These are phyloP conservation scores for Backusella parvicylindrica DNA, from an alignment of 192 early-diverging fungal species.

Conservation along the genomic window DNA sequence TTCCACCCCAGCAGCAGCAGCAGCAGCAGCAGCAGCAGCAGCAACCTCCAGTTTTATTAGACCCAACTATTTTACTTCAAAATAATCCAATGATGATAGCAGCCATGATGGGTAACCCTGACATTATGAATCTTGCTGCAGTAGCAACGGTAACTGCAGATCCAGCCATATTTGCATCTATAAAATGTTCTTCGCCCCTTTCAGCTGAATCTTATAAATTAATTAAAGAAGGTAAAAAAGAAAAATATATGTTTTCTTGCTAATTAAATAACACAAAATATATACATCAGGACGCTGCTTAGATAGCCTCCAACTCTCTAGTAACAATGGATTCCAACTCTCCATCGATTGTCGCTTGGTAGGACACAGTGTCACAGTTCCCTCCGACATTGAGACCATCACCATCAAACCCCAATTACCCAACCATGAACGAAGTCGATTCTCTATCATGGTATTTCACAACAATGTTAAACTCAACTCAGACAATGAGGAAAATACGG, in stretches of 20 bases:
- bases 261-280: too few relatives aligned
- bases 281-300: background rate
- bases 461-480: background rate
- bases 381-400: slow-evolving; percentile 5
- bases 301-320: background rate
- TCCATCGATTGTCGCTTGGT: slow-evolving; percentile 7
- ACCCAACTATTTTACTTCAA: background rate
- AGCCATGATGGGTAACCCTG: background rate
- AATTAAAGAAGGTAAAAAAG: background rate
- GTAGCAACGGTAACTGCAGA: background rate
- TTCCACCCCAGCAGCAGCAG: too few relatives aligned
- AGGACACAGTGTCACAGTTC: slow-evolving; percentile 14
- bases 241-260: too few relatives aligned
- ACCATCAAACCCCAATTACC: slow-evolving; percentile 3
- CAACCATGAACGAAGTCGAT: background rate
- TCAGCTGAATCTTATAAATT: background rate
- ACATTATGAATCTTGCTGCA: background rate
- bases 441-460: background rate
- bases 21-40: too few relatives aligned
- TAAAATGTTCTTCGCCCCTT: background rate
- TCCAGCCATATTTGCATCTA: background rate
- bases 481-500: background rate
- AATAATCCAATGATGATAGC: background rate
- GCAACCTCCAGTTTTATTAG: background rate
- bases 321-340: background rate